Base-by-base conservation (phyloP, 2,329 filamentous ascomycete species). In the Colletotrichum simmondsii region DNA sequence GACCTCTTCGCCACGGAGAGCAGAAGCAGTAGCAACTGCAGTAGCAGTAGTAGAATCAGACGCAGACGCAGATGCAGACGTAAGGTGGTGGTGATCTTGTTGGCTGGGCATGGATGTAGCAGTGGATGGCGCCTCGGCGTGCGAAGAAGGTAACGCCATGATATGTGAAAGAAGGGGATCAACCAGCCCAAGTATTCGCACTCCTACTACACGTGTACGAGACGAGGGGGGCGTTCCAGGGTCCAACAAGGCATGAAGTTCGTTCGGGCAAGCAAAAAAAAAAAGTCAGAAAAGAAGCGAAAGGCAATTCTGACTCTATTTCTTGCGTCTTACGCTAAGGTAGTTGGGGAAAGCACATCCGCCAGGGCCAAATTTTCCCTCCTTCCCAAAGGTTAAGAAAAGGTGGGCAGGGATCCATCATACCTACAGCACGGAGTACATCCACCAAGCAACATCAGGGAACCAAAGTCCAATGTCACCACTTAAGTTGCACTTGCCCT, bases 281-380 rank as follows among this genome's bases (percentile, higher is more conserved):
- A 49, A 49, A 46, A 26, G 37, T 46, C 35, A 35, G 22, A 26
- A 26, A 52, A 16, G 32, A 65, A 42, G 42, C 22, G 46, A 60
- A 70, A 66, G 62, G 42, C 30, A 60, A 70, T 70, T 60, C 54
- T 46, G 68, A 60, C 66, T 64, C 37, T 66, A 32, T 49, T 49
- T 62, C 53, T 46, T 60, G 58, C 65, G 58, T 14, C 26, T 42
- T 26, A 12, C 60, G n/a, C 49, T 62, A 32, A 32, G 30, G 30
- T 32, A 28, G 16, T 58, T 60, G 64, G 64, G 64, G 64, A 26
- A 35, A 64, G 49, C 61, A 26, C 49, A 32, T 32, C n/a, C 61
- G 30, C 61, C 61, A 28, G 46, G 59, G 46, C 61, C 61, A 22
- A 5, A 46, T 59, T 32, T 46, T 35, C 12, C 28, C 28, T 19